Conservation (phyloP, 176 grass and related monocot species). For the Triticum monococcum region DNA sequence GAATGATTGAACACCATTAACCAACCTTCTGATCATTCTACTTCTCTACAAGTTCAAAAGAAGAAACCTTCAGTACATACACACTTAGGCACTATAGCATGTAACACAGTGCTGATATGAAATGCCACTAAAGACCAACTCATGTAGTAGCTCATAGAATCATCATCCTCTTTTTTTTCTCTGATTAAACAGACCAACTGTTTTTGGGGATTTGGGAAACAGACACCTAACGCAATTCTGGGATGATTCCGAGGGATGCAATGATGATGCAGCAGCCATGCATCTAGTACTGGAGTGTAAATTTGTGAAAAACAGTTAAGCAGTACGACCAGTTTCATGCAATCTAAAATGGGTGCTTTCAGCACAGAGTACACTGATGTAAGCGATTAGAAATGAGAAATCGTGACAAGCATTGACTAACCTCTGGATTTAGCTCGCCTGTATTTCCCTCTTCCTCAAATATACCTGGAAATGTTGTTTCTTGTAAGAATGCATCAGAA, state of each 20-base stretch:
- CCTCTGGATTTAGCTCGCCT: conserved; percentile 54
- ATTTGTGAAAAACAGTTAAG: neutral
- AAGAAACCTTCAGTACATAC: conserved; percentile 14
- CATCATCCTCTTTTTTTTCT: neutral
- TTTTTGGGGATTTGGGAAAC: neutral
- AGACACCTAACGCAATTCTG: neutral
- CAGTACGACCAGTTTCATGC: neutral
- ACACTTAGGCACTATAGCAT: neutral
- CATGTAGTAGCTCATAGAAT: neutral
- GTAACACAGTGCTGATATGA: neutral
- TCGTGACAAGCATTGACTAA: conserved; percentile 32
- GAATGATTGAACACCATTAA: conserved; percentile 58
- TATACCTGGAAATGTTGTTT: conserved; percentile 64
- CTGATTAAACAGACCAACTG: neutral
- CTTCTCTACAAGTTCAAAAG: conserved; percentile 54
- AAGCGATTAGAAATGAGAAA: neutral
- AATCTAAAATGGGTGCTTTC: neutral
- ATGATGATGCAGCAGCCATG: neutral
- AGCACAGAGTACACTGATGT: neutral
- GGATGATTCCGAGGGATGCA: neutral
- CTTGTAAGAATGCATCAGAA: conserved; percentile 72
- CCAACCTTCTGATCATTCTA: conserved; percentile 66
- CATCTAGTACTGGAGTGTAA: neutral
- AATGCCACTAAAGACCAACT: conserved; percentile 3
- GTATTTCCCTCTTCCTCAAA: conserved; percentile 45